phyloP scores from a whole-genome alignment of 1,139 yeast species.

The Debaryomyces psychrophilus region DNA sequence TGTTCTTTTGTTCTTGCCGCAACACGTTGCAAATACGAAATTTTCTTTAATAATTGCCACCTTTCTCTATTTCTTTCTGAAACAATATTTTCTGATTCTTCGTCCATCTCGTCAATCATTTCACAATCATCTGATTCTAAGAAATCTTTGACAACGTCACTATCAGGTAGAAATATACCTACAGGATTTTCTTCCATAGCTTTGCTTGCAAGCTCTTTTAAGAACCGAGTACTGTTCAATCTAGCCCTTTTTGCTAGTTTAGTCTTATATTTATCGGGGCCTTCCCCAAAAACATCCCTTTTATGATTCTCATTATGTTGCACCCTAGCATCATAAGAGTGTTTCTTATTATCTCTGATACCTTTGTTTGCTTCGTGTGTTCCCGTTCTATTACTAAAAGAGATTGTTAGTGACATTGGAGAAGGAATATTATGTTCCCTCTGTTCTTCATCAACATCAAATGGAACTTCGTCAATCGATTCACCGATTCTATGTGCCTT shows the following conservation, averaged over 20 bases:
- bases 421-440: conserved; percentile 33
- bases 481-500: conserved; percentile 19
- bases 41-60: conserved; percentile 70
- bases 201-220: conserved; percentile 56
- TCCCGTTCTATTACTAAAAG: conserved; percentile 89
- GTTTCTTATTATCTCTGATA: conserved; percentile 77
- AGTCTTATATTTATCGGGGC: conserved; percentile 61
- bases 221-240: conserved; percentile 54
- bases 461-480: conserved; percentile 25
- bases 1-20: conserved; percentile 46
- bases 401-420: conserved; percentile 53
- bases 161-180: conserved; percentile 55
- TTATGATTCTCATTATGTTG: conserved; percentile 65
- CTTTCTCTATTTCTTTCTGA: conserved; percentile 57
- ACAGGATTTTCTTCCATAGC: conserved; percentile 44
- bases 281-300: conserved; percentile 76
- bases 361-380: conserved; percentile 74
- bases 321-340: conserved; percentile 80
- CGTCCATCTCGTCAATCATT: conserved; percentile 40
- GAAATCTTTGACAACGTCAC: conserved; percentile 58
- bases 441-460: conserved; percentile 32
- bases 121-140: conserved; percentile 49
- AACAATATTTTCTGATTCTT: conserved; percentile 43
- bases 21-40: conserved; percentile 69
- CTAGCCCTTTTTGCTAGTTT: conserved; percentile 52